Base-by-base conservation (phyloP, 345 rosid genomes). In the Ceriops zippeliana region DNA sequence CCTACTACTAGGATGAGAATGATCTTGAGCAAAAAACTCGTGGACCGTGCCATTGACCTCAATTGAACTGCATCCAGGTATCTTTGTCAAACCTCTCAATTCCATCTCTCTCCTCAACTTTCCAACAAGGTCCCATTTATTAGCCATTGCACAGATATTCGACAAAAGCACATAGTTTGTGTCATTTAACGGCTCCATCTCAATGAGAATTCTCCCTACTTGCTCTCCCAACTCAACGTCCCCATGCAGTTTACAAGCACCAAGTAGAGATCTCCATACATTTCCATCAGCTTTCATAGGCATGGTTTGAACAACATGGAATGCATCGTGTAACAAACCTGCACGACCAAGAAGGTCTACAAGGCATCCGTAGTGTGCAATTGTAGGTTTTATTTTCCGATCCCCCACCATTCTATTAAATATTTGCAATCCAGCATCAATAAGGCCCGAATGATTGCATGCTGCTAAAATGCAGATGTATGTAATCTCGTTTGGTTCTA, bases 131-230 rank as follows among this genome's bases (percentile, higher is more conserved):
- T 65, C 70, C 70, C 75, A 65, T 65, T 61, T 65, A 60, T 65
- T 58, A 65, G n/a, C 65, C 59, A 21, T 57, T 31, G 75, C 75
- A 65, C 66, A 65, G 2, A 65, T 20, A 59, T 65, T 72, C 11
- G 75, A 65, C 34, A 72, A n/a, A 66, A 72, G 75, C 51, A 72
- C 75, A n/a, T 72, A 72, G 63, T 72, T 72, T 64, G 65, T 65
- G 42, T 72, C 60, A 59, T 72, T 72, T 49, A 24, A 32, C 5
- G 75, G 75, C 37, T 72, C 75, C 70, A 65, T 58, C 70, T 34
- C 42, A 17, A 72, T 72, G 13, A 72, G 52, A 65, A 58, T 72
- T 49, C 60, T 65, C 49, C 75, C 70, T 8, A 64, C 69, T 57
- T 57, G 32, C 58, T 71, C 64, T 22, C 63, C 75, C 66, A 71